These are phyloP conservation scores for Aspergillus diversus DNA, from an alignment of 495 filamentous ascomycete genomes.

Conservation along the genomic window DNA sequence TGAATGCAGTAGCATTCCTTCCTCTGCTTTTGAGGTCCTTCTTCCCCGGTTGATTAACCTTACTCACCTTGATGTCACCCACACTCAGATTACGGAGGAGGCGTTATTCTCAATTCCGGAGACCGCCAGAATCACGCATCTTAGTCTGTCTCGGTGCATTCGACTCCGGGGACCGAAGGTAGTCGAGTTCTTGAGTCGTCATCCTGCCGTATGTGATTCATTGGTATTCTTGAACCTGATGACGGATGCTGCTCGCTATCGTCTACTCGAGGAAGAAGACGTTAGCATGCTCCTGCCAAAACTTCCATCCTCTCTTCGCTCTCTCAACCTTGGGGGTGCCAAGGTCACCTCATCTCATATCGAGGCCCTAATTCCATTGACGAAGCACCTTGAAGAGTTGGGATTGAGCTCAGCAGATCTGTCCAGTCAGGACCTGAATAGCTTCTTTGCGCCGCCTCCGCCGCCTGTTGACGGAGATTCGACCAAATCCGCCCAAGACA, in stretches of 20 bases:
- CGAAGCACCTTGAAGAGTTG: constrained; percentile 81
- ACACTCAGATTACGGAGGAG: constrained; percentile 75
- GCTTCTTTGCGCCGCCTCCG: constrained; percentile 43
- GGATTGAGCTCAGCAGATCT: constrained; percentile 71
- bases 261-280: constrained; percentile 68
- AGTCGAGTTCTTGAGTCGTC: constrained; percentile 72
- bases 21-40: constrained; percentile 69
- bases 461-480: constrained; percentile 34
- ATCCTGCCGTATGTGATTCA: constrained; percentile 66
- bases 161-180: constrained; percentile 67
- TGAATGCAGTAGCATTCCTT: constrained; percentile 75
- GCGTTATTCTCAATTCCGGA: constrained; percentile 73
- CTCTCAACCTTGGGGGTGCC: constrained; percentile 77
- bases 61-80: constrained; percentile 80
- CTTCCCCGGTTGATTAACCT: constrained; percentile 70
- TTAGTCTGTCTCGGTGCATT: constrained; percentile 79
- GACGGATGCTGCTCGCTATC: constrained; percentile 72
- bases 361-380: constrained; percentile 66
- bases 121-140: constrained; percentile 74
- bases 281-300: constrained; percentile 67
- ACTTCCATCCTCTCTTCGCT: constrained; percentile 70
- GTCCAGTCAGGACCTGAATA: constrained; percentile 64
- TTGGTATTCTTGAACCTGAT: constrained; percentile 77
- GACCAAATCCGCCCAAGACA: constrained; percentile 24
- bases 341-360: constrained; percentile 69